Evolutionary conservation across 2,329 filamentous ascomycete species (phyloP), one percentile per base, ranked within the genome.

Genomic region (Colletotrichum musicola): DNA sequence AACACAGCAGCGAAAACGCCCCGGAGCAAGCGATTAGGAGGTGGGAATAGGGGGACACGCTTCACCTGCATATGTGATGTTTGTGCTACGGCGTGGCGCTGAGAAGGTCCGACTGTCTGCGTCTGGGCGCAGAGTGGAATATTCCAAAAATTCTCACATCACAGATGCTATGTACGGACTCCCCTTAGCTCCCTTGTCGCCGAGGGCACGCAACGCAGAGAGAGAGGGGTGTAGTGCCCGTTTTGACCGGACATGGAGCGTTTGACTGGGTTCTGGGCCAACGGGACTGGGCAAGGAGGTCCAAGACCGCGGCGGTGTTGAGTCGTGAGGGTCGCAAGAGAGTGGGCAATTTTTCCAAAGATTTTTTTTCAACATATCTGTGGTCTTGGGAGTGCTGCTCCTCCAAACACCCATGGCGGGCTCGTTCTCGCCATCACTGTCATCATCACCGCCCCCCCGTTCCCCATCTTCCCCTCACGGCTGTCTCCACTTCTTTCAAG

Each of bases 41-140:
- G 6, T 30, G 27, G 27, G 3, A 35, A 35, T 35, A 35, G 30
- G 30, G 30, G 30, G 30, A 3, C 30, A 10, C 30, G 7, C 30
- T 35, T 30, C 27, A 9, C 30, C 30, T 35, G 30, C 30, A 35
- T 35, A 35, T 35, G 7, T 40, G 25, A 27, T 46, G 49, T 54
- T 62, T 53, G 47, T 38, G 50, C 35, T 14, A 54, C 59, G 2
- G 20, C 12, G 22, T 54, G 49, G 35, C 59, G 49, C 40, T 18
- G 38, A 62, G 22, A 30, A 62, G 59, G 59, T 46, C 59, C 59
- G 59, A 62, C 12, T 62, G 49, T 54, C 27, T 61, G 58, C 35
- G 30, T 10, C 30, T 35, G 30, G 30, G 30, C 30, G 30, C 30
- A 10, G 7, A 9, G 30, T 35, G 30, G 30, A 35, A 35, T 35